Evolutionary conservation across 805 yeast genomes (phyloP).

Genomic region (Wickerhamiella allomyrinae): DNA sequence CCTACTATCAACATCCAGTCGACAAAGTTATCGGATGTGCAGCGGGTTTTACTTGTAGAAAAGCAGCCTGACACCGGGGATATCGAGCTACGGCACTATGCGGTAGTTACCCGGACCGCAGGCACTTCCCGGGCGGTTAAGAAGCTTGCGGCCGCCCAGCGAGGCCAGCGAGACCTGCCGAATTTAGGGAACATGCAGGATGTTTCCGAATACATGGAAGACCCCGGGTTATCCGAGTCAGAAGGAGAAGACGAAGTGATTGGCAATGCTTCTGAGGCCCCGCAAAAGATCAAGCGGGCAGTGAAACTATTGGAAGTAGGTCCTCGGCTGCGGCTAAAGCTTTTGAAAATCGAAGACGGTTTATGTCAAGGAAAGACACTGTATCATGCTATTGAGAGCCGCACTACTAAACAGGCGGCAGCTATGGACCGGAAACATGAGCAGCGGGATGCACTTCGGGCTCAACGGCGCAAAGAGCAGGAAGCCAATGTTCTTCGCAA

Average conservation of each 20-base stretch:
- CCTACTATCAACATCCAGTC: conserved; percentile 85
- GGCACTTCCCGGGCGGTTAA: conserved; percentile 54
- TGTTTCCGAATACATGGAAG: conserved; percentile 71
- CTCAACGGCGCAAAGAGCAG: conserved; percentile 61
- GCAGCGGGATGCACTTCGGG: conserved; percentile 45
- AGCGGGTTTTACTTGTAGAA: conserved; percentile 72
- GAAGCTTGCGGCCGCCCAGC: conserved; percentile 50
- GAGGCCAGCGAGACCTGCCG: conserved; percentile 52
- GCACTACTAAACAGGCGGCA: conserved; percentile 45
- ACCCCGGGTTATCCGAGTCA: conserved; percentile 76
- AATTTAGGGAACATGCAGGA: conserved; percentile 53
- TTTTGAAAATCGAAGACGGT: conserved; percentile 85
- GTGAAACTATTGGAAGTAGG: conserved; percentile 87
- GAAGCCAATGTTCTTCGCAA: conserved; percentile 60
- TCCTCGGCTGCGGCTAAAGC: conserved; percentile 64
- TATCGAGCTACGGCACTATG: conserved; percentile 79
- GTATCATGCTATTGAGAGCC: conserved; percentile 59
- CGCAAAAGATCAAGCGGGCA: conserved; percentile 50
- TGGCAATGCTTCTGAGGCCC: conserved; percentile 11
- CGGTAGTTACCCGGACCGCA: conserved; percentile 72
- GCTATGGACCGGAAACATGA: conserved; percentile 56
- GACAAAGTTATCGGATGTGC: conserved; percentile 59
- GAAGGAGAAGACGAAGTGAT: conserved; percentile 74
- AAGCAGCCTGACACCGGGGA: conserved; percentile 55
- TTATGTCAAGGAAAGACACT: conserved; percentile 78